Evolutionary conservation across 2,329 filamentous ascomycete genomes (phyloP), one percentile per base, ranked within the genome.

Genomic region (Hymenoscyphus scutula): DNA sequence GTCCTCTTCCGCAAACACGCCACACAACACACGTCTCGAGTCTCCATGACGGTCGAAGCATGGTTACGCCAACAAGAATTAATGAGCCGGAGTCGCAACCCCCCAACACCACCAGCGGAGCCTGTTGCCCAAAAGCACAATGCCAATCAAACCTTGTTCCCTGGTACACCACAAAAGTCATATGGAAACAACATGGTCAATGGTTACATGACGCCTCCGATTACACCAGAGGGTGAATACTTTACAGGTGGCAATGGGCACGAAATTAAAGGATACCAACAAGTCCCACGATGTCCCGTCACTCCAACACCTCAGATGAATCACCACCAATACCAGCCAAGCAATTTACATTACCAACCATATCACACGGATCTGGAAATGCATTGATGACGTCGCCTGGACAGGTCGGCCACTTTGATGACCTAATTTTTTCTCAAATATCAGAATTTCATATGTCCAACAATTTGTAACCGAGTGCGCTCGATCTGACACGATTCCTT

Each of bases 141-240:
- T 27, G 66, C 71, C 37, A 74, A 74, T 37, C 65, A 79, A 45
- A 81, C 84, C 67, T 79, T 85, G 73, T 84, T 88, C 67, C 91
- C 90, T 73, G 89, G 87, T 77, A 95, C 91, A 17, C 91, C 91
- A 15, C 88, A 91, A 72, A 94, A 94, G 80, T 84, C 84, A 57
- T 85, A 88, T 64, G 87, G 86, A 67, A 78, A 84, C 59, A 81
- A 81, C 58, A 82, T 87, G 67, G 85, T 87, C 41, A 84, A 91
- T 68, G 91, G 91, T 62, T 92, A 92, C 76, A 84, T 93, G 68
- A 95, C 91, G 17, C 91, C 91, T 29, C 91, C 91, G 1, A 94
- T 95, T 74, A 95, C 91, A 0, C 91, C 91, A 4, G 91, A 94
- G 65, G 84, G 86, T 7, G 80, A 83, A 58, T 80, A 79, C 69